Evolutionary conservation across 2,329 filamentous ascomycete species (phyloP), one percentile per base, ranked within the genome.

Genomic region (Claviceps pusilla): DNA sequence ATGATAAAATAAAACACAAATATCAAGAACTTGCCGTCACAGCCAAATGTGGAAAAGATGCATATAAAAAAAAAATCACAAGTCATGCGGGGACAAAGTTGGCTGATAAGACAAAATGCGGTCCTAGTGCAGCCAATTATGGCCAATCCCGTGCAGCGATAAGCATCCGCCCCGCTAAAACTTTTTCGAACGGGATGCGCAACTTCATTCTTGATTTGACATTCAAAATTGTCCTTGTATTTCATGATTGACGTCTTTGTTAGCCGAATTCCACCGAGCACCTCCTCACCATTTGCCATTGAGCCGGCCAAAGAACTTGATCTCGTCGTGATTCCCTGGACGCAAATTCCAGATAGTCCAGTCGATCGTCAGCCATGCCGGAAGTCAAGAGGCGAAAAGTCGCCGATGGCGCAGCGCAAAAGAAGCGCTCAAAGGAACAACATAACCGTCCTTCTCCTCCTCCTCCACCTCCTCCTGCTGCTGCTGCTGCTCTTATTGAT

Each of bases 351-450:
- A 29, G 37, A 29, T 12, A 29, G 5, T 7, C 11, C 11, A 11
- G 14, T 14, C 6, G 11, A 14, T 5, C 46, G 39, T n/a, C 48
- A 42, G 7, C 29, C 46, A 65, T 74, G 71, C 64, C 62, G 43
- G 60, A 66, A 43, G 50, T 61, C 29, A 76, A 76, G 57, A 66
- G 73, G 55, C 68, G 69, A 62, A 76, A 73, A 64, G 56, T 66
- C 43, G 66, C 67, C 51, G 65, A 66, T 5, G 61, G 61, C 55
- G 57, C 58, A 58, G 59, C 62, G 33, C 42, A 46, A 39, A 59
- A 56, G 28, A 63, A 59, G 48, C 58, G 49, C 61, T 4, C 24
- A 50, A 12, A 11, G 29, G 11, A 48, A 46, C 43, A 47, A 46
- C 49, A 19, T 14, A 48, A 43, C 42, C 16, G 11, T 11, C 37